These are phyloP conservation scores for Leccinum incarnatum DNA, from an alignment of 768 basidiomycete genomes.

Conservation along the genomic window DNA sequence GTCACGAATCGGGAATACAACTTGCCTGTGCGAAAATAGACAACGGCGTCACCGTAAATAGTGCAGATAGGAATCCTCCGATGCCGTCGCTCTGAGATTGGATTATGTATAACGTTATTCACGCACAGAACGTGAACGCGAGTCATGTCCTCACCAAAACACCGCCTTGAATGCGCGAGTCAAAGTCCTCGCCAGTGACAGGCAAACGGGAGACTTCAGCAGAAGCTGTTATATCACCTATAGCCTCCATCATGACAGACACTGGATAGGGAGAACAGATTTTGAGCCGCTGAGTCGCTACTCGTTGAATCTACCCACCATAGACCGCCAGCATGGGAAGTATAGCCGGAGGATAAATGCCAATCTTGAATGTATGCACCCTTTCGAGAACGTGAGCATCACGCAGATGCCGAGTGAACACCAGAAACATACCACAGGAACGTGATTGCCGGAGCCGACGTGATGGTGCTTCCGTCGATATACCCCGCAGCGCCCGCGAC, in stretches of 20 bases:
- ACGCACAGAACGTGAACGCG: background rate
- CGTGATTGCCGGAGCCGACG: slow-evolving; percentile 70
- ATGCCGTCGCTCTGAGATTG: slow-evolving; percentile 69
- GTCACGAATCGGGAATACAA: background rate
- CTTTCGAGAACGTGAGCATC: slow-evolving; percentile 26
- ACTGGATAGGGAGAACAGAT: slow-evolving; percentile 37
- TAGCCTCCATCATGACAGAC: slow-evolving; percentile 78
- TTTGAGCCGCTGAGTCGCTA: background rate
- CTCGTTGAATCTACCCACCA: slow-evolving; percentile 36
- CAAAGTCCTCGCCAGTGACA: slow-evolving; percentile 74
- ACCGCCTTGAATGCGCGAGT: slow-evolving; percentile 81
- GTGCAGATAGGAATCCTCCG: slow-evolving; percentile 72
- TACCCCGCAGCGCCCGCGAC: slow-evolving; percentile 80
- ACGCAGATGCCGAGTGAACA: background rate
- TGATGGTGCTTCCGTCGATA: slow-evolving; percentile 64
- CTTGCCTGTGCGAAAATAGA: slow-evolving; percentile 69
- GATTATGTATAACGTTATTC: background rate
- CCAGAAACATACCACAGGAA: slow-evolving; percentile 59
- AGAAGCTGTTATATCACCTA: slow-evolving; percentile 81
- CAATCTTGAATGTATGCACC: slow-evolving; percentile 75
- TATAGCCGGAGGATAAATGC: slow-evolving; percentile 70
- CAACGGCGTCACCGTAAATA: slow-evolving; percentile 79
- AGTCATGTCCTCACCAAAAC: slow-evolving; percentile 48
- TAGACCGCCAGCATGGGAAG: slow-evolving; percentile 63
- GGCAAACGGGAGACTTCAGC: slow-evolving; percentile 77